Evolutionary conservation across 2,329 filamentous ascomycete genomes (phyloP).

Genomic region (Bipolaris gigantea): DNA sequence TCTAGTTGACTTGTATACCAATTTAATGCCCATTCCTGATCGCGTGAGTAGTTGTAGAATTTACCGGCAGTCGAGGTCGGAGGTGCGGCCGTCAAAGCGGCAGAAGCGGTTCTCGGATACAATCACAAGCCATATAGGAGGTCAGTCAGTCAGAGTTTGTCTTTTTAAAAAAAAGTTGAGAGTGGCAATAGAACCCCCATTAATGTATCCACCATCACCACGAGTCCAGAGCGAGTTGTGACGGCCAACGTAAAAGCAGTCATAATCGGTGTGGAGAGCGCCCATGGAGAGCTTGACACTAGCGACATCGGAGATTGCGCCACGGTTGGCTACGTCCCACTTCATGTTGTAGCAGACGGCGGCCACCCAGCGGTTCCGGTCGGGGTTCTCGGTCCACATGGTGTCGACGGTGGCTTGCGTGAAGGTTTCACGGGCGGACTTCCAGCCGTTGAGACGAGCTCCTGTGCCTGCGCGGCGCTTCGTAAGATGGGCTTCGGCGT

Average conservation of each 20-base stretch:
- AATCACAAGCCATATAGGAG: background rate
- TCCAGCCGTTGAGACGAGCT: background rate
- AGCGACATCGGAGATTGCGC: conserved; percentile 3
- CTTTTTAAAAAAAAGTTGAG: too few species aligned
- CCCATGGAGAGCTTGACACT: conserved; percentile 10
- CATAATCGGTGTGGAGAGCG: conserved; percentile 12
- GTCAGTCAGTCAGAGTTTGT: background rate
- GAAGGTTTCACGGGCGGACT: conserved; percentile 9
- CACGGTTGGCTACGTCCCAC: conserved; percentile 3
- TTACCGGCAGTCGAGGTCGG: background rate
- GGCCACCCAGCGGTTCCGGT: conserved; percentile 4
- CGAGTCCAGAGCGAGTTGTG: conserved; percentile 11
- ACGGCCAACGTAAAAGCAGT: conserved; percentile 11
- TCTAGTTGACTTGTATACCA: too few species aligned
- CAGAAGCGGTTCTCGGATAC: background rate
- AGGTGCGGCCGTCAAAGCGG: conserved; percentile 2
- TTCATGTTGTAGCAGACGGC: conserved; percentile 12
- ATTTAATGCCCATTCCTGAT: too few species aligned
- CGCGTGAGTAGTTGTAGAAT: too few species aligned
- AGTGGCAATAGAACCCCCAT: background rate
- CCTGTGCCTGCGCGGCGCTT: too few species aligned
- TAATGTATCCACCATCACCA: conserved; percentile 6
- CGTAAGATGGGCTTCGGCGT: too few species aligned
- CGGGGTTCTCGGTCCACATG: conserved; percentile 10
- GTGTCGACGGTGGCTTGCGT: conserved; percentile 7